Evolutionary conservation across 257 asterid genomes (phyloP).

Genomic region (Nicotiana tabacum): DNA sequence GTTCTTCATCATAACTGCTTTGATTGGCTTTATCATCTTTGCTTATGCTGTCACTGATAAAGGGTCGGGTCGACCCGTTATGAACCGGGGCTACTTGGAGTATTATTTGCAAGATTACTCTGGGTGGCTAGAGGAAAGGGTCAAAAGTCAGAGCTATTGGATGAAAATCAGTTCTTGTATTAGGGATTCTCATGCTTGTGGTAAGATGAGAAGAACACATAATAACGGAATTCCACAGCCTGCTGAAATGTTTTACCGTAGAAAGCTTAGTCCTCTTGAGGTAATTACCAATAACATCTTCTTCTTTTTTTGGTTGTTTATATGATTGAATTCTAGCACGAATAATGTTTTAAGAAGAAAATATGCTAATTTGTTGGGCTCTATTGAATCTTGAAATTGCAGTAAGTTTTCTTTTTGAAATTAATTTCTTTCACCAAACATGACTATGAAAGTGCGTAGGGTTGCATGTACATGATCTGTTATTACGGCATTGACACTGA

Average conservation of each 20-base stretch:
- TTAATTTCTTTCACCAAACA: not conserved
- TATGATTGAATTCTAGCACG: not conserved
- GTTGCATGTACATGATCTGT: not conserved
- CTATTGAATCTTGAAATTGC: not conserved
- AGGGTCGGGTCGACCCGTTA: slow-evolving; percentile 64
- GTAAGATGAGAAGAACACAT: slow-evolving; percentile 31
- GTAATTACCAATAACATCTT: slow-evolving; percentile 13
- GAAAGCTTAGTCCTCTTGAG: slow-evolving; percentile 62
- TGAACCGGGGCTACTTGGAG: slow-evolving; percentile 53
- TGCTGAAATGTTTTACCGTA: slow-evolving; percentile 48
- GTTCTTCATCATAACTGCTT: slow-evolving; percentile 63
- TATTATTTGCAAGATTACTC: slow-evolving; percentile 66
- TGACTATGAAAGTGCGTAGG: not conserved
- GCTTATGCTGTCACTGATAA: slow-evolving; percentile 82
- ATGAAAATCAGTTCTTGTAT: slow-evolving; percentile 60
- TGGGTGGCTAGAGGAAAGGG: slow-evolving; percentile 83
- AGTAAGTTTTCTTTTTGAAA: not conserved
- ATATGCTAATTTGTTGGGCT: not conserved
- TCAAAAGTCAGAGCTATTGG: slow-evolving; percentile 50
- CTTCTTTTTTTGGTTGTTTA: not conserved
- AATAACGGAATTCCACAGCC: slow-evolving; percentile 59
- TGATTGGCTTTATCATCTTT: slow-evolving; percentile 66
- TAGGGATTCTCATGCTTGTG: slow-evolving; percentile 56
- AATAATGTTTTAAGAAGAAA: not conserved
- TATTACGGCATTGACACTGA: not conserved